Percentiles rank a stretch among this genome's conserved stretches.
These are phyloP conservation scores for Naumovozyma baii DNA, from an alignment of 805 yeast species.

Conservation along the genomic window DNA sequence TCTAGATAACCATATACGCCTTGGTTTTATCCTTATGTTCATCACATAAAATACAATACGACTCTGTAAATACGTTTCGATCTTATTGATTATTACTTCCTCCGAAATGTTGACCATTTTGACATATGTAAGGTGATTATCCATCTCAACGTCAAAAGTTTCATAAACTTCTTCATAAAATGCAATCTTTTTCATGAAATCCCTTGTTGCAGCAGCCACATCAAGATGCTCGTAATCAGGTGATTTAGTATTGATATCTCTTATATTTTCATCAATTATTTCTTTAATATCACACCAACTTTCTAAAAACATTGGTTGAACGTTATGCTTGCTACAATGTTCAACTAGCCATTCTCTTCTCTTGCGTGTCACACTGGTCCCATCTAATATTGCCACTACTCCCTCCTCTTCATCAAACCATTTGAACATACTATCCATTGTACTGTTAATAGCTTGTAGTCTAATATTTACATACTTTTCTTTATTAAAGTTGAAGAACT, in stretches of 20 bases:
- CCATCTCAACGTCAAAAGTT: conserved; percentile 52
- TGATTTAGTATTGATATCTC: conserved; percentile 78
- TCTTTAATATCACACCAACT: conserved; percentile 82
- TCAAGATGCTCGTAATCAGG: conserved; percentile 70
- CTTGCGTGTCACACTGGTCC: conserved; percentile 74
- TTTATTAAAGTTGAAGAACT: conserved; percentile 64
- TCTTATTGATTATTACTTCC: conserved; percentile 78
- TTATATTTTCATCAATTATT: conserved; percentile 64
- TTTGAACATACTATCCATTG: conserved; percentile 68
- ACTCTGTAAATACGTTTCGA: conserved; percentile 81
- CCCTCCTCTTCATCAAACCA: conserved; percentile 81
- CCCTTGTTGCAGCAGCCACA: conserved; percentile 61
- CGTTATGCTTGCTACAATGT: conserved; percentile 51
- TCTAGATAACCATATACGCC: conserved; percentile 86
- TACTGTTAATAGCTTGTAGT: conserved; percentile 57
- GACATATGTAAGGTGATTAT: conserved; percentile 67
- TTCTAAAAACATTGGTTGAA: conserved; percentile 88
- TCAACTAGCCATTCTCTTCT: conserved; percentile 58
- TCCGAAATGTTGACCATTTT: conserved; percentile 81
- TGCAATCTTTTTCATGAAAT: conserved; percentile 63
- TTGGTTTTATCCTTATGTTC: conserved; percentile 89
- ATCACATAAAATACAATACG: conserved; percentile 91
- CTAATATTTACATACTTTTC: conserved; percentile 54
- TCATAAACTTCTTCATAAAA: conserved; percentile 69
- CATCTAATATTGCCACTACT: conserved; percentile 88